Base-by-base conservation (phyloP, 352 stramenopile species). In the Pythium aristosporum region DNA sequence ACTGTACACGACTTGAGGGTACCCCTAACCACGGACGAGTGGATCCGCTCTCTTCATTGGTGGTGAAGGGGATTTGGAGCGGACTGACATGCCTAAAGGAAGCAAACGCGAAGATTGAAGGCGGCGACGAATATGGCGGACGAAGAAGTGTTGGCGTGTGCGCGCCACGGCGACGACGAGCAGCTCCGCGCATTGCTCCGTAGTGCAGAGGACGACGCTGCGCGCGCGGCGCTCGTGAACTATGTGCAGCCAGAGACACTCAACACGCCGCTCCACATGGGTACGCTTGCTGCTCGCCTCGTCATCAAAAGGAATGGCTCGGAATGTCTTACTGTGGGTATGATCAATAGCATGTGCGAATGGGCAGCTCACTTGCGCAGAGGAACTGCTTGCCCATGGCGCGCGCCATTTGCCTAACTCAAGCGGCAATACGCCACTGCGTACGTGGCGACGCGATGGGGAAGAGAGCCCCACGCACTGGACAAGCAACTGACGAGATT, bases 181-280 rank as follows among this genome's bases (percentile, higher is more conserved):
- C 71, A 89, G 51, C 74, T 95, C n/a, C 70, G 67, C 18, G 68
- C 50, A 53, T 57, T 91, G 32, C 59, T 91, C 23, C 28, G 69
- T n/a, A 66, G 57, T 0, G 67, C 63, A 0, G 43, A 65, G 16
- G 54, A 61, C 0, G 63, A 61, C 11, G 61, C 61, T 0, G 47
- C 71, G 23, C 61, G 67, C 16, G 58, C 76, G 23, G 69, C 54
- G 46, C 54, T 88, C 20, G 68, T 93, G 32, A 92, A 95, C 69
- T 95, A 80, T 34, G 77, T 82, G 54, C 82, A 95, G 68, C 73
- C 84, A 13, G 77, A 82, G 56, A 85, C 84, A 57, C 71, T 82
- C 42, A 93, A 93, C 72, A 92, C 86, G 42, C 82, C 86, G 28
- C 79, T 95, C 21, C 86, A 95, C 72, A 95, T 95, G 86, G 86